Evolutionary conservation across 2,329 filamentous ascomycete species (phyloP).

Genomic region (Ilyonectria sp.): DNA sequence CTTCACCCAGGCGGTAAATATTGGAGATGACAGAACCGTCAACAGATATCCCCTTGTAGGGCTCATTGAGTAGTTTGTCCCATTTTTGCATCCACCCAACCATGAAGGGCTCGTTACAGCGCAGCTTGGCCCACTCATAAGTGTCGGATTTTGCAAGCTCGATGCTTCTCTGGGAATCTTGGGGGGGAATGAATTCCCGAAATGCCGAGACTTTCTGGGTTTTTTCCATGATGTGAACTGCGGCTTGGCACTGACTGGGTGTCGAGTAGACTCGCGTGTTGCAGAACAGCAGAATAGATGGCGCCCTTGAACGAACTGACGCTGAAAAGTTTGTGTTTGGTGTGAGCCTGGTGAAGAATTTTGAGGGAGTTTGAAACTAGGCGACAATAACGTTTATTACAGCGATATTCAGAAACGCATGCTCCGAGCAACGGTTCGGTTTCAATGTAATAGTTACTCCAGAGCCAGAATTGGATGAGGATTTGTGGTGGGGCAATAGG

Average conservation of each 20-base stretch:
- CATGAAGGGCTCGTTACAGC: constrained; percentile 39
- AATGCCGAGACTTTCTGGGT: constrained; percentile 12
- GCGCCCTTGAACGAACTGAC: not conserved
- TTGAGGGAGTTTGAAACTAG: no score
- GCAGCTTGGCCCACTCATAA: constrained; percentile 31
- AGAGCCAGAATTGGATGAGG: no score
- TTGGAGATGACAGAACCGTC: constrained; percentile 24
- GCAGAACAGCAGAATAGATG: not conserved
- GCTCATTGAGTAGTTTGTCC: constrained; percentile 25
- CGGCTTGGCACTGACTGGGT: not conserved
- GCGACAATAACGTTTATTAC: no score
- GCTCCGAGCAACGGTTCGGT: no score
- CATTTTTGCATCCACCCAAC: constrained; percentile 34
- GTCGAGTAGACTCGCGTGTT: not conserved
- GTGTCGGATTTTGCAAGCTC: constrained; percentile 30
- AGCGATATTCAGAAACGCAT: no score
- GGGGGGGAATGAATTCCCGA: constrained; percentile 32
- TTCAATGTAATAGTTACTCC: no score
- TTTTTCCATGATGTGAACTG: not conserved
- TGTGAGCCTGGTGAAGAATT: not conserved
- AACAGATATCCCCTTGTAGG: constrained; percentile 30
- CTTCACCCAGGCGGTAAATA: constrained; percentile 24
- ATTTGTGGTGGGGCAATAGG: no score
- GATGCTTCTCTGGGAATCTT: constrained; percentile 27
- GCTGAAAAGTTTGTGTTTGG: not conserved